Conservation (phyloP, 1,284 basidiomycete species). For the Leccinum variabile region DNA sequence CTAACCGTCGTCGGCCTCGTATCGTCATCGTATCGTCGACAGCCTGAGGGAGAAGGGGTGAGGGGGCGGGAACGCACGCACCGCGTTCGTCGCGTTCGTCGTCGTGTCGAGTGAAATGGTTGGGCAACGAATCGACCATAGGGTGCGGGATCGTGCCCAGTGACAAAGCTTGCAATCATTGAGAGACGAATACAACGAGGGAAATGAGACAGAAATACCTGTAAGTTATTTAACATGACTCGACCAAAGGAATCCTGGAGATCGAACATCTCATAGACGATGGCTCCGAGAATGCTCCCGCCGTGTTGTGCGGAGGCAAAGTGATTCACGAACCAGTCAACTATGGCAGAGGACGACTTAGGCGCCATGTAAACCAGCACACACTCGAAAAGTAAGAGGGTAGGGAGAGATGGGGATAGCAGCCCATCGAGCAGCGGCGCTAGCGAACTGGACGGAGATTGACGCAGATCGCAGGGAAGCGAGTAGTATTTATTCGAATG, state of each 20-base stretch:
- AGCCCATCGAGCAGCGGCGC: conserved; percentile 40
- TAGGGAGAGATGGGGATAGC: conserved; percentile 69
- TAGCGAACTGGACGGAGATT: conserved; percentile 45
- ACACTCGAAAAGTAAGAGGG: conserved; percentile 87
- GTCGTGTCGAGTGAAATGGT: conserved; percentile 57
- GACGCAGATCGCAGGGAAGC: conserved; percentile 73
- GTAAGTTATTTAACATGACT: conserved; percentile 61
- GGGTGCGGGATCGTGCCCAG: conserved; percentile 68
- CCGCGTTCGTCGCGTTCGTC: too few species aligned
- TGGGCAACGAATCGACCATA: conserved; percentile 48
- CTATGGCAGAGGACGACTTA: conserved; percentile 53
- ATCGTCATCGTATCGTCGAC: too few species aligned
- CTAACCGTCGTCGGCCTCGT: too few species aligned
- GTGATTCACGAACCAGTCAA: conserved; percentile 72
- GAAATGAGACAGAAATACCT: background rate
- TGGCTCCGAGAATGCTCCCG: conserved; percentile 42
- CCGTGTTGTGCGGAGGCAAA: conserved; percentile 36
- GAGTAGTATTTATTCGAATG: conserved; percentile 69
- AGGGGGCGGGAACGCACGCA: too few species aligned
- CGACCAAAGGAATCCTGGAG: conserved; percentile 80
- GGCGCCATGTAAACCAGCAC: conserved; percentile 88
- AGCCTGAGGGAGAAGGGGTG: too few species aligned
- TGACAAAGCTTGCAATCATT: background rate
- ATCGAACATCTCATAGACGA: conserved; percentile 90
- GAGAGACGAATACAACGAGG: background rate